phyloP scores from a whole-genome alignment of 257 asterid genomes.

The Mitragyna speciosa region DNA sequence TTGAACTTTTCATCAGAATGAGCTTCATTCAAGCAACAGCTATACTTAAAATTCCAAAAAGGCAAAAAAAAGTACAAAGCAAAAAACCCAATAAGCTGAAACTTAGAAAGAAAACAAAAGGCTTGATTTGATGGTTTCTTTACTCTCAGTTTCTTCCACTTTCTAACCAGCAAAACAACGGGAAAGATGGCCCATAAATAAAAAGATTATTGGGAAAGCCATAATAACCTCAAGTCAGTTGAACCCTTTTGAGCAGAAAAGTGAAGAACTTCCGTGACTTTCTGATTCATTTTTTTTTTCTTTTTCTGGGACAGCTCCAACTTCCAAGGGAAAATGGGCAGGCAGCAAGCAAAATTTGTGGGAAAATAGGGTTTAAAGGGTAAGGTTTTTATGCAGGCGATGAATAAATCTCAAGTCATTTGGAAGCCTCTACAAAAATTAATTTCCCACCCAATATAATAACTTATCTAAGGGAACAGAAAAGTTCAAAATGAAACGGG shows the following conservation, averaged over 20 bases:
- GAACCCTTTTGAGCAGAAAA: constrained; percentile 13
- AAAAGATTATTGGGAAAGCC: not conserved
- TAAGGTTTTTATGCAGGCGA: constrained; percentile 1
- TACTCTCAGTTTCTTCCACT: not conserved
- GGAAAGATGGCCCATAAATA: not conserved
- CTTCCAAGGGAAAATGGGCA: not conserved
- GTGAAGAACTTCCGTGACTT: constrained; percentile 6
- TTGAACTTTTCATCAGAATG: not conserved
- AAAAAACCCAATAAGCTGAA: not conserved
- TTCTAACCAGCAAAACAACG: constrained; percentile 4
- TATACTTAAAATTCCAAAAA: not conserved
- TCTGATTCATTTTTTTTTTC: constrained; percentile 17
- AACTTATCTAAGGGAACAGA: too few species aligned
- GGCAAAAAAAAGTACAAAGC: not conserved
- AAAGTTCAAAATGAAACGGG: too few species aligned
- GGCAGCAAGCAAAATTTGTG: not conserved
- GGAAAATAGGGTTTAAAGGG: constrained; percentile 16
- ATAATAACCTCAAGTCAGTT: constrained; percentile 15
- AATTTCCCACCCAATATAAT: too few species aligned
- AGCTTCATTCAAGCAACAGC: not conserved
- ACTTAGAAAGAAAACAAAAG: not conserved
- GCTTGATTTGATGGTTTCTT: not conserved
- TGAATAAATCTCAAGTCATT: not conserved
- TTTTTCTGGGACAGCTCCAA: not conserved
- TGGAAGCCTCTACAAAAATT: too few species aligned